Evolutionary conservation across 352 stramenopile genomes (phyloP).

Genomic region (Aphanomyces cochlioides): DNA sequence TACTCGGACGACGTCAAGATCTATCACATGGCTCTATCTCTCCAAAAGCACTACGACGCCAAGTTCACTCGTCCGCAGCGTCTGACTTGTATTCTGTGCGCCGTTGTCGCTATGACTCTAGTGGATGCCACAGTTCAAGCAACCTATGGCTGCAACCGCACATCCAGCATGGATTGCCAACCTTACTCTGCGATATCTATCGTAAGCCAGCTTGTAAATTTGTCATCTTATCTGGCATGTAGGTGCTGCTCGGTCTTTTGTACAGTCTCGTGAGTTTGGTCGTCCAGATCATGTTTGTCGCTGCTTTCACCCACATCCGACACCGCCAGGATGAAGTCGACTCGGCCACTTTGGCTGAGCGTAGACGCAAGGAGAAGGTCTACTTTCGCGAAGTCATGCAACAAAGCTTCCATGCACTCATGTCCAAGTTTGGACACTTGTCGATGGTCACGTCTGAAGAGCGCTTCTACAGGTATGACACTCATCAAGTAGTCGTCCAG

Average conservation of each 20-base stretch:
- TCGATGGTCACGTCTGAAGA: constrained; percentile 57
- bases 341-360: constrained; percentile 44
- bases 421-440: background rate
- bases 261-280: constrained; percentile 52
- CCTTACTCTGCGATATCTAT: constrained; percentile 33
- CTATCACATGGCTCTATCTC: constrained; percentile 49
- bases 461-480: constrained; percentile 55
- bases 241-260: constrained; percentile 49
- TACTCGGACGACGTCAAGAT: constrained; percentile 48
- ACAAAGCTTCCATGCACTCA: constrained; percentile 22
- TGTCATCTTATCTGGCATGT: background rate
- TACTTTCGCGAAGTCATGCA: constrained; percentile 33
- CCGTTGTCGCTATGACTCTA: constrained; percentile 43
- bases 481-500: background rate
- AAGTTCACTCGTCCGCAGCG: constrained; percentile 62
- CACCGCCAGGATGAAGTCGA: constrained; percentile 62
- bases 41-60: constrained; percentile 47
- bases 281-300: constrained; percentile 37
- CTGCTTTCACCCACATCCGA: constrained; percentile 57
- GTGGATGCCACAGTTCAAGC: constrained; percentile 52
- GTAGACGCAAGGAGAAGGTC: constrained; percentile 75
- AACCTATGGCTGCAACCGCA: constrained; percentile 54
- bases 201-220: background rate
- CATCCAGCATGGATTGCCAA: constrained; percentile 54
- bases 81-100: constrained; percentile 47